A percentile compares a stretch with the other conserved stretches of the same genome.
phyloP scores from a whole-genome alignment of 306 rosid genomes.

The Medicago lupulina region DNA sequence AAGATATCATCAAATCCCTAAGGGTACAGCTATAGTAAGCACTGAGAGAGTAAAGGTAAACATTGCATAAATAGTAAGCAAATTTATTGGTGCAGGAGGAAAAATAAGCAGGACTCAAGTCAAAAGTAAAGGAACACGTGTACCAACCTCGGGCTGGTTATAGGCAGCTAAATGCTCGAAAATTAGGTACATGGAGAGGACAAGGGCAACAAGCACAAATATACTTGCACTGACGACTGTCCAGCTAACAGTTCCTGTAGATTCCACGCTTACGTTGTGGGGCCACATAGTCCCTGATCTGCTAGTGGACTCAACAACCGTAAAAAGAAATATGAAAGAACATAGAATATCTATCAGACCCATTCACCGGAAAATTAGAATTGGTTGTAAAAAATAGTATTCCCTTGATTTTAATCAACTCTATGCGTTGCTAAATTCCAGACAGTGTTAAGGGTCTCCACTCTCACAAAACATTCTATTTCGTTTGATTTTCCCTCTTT shows the following conservation, averaged over 20 bases:
- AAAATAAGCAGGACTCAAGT: conserved; percentile 16
- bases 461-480: conserved; percentile 27
- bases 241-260: conserved; percentile 70
- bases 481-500: conserved; percentile 26
- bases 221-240: conserved; percentile 80
- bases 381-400: conserved; percentile 22
- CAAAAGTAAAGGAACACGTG: conserved; percentile 36
- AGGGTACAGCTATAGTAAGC: conserved; percentile 30
- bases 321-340: conserved; percentile 57
- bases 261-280: conserved; percentile 54
- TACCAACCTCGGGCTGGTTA: conserved; percentile 92
- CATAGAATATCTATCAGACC: conserved; percentile 66
- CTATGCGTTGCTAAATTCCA: conserved; percentile 6
- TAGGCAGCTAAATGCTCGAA: conserved; percentile 91
- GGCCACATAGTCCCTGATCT: conserved; percentile 69
- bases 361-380: conserved; percentile 52
- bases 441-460: conserved; percentile 32
- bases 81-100: conserved; percentile 27
- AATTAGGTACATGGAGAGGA: conserved; percentile 88
- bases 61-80: conserved; percentile 6
- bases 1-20: conserved; percentile 14
- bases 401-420: conserved; percentile 12
- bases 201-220: conserved; percentile 78
- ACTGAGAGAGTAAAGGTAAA: conserved; percentile 23
- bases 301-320: conserved; percentile 68